Evolutionary conservation across 2,329 filamentous ascomycete species (phyloP), one percentile per base, ranked within the genome.

Genomic region (Purpureocillium takamizusanense): DNA sequence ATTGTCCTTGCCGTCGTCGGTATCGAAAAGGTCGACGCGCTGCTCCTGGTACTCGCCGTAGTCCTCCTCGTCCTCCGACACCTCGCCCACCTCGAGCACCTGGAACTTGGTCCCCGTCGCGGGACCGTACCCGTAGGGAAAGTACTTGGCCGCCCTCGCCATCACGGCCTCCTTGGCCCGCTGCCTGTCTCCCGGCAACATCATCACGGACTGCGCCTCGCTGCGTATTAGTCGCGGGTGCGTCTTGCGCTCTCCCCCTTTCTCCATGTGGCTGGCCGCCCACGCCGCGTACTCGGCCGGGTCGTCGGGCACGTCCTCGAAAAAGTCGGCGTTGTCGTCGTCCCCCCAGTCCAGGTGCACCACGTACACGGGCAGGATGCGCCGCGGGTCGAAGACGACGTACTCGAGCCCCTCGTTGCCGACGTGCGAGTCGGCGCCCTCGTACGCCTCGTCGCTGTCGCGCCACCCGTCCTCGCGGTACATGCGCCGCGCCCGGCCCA

Each of bases 71-170:
- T 66, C 59, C 14, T 67, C 60, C 7, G 55, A 56, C 9, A 61
- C 47, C 30, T 66, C 63, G 2, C 59, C 65, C 21, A 70, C 57
- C 36, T 67, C 64, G 42, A 69, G 65, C 36, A 71, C 59, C 4
- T 67, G 61, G 41, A 71, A 66, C 11, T 42, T 58, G 0, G 52
- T 60, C 3, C 64, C 63, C 0, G 52, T 61, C 2, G 63, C 62
- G 2, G 64, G 60, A 0, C 68, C 66, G 46, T 57, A 70, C 2
- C 66, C 65, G 38, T 67, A 69, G 0, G 66, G 65, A 36, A 69
- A 69, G 50, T 58, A 69, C 50, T 70, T 70, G 8, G 59, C 54
- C 0, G 64, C 62, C 34, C 63, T 55, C 4, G 32, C 37, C 7
- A 39, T 27, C 35, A 55, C 48, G 9, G 61, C 63, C 31, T 59